Evolutionary conservation across 805 yeast genomes (phyloP).

Genomic region (Starmerella potacharoeniae): DNA sequence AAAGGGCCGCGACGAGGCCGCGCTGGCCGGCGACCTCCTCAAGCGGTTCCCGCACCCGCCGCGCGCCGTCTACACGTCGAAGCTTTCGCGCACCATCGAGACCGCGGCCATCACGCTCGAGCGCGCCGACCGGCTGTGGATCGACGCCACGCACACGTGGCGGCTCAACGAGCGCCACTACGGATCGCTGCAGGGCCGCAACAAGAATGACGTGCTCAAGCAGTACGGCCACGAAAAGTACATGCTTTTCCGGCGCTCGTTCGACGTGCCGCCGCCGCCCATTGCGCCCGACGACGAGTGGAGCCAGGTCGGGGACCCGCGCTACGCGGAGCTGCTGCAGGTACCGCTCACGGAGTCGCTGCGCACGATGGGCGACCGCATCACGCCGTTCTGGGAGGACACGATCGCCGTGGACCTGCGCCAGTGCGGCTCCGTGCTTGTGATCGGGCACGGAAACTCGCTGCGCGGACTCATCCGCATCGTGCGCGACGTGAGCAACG

Average conservation of each 20-base stretch:
- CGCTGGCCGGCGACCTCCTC: conserved; percentile 78
- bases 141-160: conserved; percentile 91
- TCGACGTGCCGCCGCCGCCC: conserved; percentile 89
- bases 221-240: conserved; percentile 81
- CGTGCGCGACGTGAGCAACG: conserved; percentile 84
- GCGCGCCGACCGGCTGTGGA: conserved; percentile 73
- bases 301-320: conserved; percentile 75
- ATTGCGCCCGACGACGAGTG: conserved; percentile 66
- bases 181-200: conserved; percentile 97
- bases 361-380: conserved; percentile 85
- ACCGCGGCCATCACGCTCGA: conserved; percentile 91
- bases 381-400: conserved; percentile 93
- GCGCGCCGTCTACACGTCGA: conserved; percentile 79
- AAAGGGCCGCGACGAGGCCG: conserved; percentile 78
- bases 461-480: conserved; percentile 90
- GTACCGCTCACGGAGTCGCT: conserved; percentile 91
- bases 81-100: conserved; percentile 86
- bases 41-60: conserved; percentile 74
- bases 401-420: conserved; percentile 71
- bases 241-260: conserved; percentile 94
- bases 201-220: conserved; percentile 83
- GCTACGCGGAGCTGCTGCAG: conserved; percentile 73
- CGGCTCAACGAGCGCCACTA: conserved; percentile 97
- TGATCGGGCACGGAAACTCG: conserved; percentile 98
- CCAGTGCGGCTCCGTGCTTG: conserved; percentile 73